A percentile compares a stretch with the other conserved stretches of the same genome.
phyloP scores from a whole-genome alignment of 1,284 basidiomycete genomes.

The Thelephora terrestris region DNA sequence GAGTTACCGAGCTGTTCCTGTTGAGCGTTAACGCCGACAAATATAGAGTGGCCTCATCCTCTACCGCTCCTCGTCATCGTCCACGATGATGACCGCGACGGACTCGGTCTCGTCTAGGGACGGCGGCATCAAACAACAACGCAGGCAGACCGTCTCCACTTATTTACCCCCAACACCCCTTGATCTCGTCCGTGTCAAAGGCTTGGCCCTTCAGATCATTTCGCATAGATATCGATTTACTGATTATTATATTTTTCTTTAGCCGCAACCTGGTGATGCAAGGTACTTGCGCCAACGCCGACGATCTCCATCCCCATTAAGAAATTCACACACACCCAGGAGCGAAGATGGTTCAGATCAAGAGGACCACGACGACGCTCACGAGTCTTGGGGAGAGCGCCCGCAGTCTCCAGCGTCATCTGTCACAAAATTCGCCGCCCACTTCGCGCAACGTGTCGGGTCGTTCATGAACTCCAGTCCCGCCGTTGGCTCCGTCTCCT shows the following conservation, averaged over 20 bases:
- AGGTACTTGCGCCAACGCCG: conserved; percentile 18
- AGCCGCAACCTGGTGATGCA: conserved; percentile 26
- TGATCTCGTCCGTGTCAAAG: conserved; percentile 22
- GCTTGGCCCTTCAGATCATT: too few species aligned
- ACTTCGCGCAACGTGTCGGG: conserved; percentile 59
- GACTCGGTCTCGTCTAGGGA: conserved; percentile 19
- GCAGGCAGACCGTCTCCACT: conserved; percentile 26
- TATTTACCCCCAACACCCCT: conserved; percentile 25
- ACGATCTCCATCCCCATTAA: conserved; percentile 57
- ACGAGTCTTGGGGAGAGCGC: conserved; percentile 33
- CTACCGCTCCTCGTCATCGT: too few species aligned
- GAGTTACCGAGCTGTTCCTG: too few species aligned
- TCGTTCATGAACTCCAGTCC: conserved; percentile 44
- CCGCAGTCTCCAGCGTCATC: conserved; percentile 55
- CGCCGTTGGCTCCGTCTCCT: conserved; percentile 24
- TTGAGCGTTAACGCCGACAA: too few species aligned
- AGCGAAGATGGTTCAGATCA: conserved; percentile 38
- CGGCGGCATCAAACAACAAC: conserved; percentile 14
- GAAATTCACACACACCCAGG: conserved; percentile 33
- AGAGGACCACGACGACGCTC: conserved; percentile 30
- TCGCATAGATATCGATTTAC: not conserved
- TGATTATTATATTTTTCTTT: conserved; percentile 1
- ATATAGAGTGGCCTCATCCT: too few species aligned
- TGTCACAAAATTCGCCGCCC: conserved; percentile 58
- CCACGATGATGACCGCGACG: conserved; percentile 7